phyloP scores from a whole-genome alignment of 441 rosid species.

The Croton setiger region DNA sequence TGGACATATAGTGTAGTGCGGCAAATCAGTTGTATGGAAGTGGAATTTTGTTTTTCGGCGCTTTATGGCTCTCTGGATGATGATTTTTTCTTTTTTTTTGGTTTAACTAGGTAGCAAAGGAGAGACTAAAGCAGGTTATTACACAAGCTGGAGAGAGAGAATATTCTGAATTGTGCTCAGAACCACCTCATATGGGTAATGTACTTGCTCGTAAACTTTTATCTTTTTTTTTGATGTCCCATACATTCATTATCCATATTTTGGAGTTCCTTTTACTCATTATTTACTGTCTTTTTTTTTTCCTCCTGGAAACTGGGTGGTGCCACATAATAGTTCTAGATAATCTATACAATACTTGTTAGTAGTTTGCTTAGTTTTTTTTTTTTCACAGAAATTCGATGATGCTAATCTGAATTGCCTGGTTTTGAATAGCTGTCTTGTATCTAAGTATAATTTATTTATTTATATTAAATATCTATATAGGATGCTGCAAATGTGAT shows the following conservation, averaged over 20 bases:
- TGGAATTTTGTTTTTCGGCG: not conserved
- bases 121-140: constrained; percentile 70
- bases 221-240: no score
- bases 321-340: not conserved
- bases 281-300: not conserved
- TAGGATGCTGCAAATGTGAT: no score
- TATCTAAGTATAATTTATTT: no score
- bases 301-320: not conserved
- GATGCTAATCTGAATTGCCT: not conserved
- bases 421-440: no score
- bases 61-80: constrained; percentile 13
- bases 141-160: constrained; percentile 70
- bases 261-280: not conserved
- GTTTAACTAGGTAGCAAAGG: constrained; percentile 68
- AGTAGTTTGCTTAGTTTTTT: not conserved
- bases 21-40: not conserved
- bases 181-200: constrained; percentile 54
- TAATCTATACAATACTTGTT: not conserved
- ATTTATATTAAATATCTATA: no score
- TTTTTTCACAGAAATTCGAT: not conserved
- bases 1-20: not conserved
- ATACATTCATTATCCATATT: no score
- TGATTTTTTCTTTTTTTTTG: constrained; percentile 19
- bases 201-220: constrained; percentile 59
- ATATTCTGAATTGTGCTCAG: constrained; percentile 47